Base-by-base conservation (phyloP, 331 rosid genomes). In the Quercus tomentella region DNA sequence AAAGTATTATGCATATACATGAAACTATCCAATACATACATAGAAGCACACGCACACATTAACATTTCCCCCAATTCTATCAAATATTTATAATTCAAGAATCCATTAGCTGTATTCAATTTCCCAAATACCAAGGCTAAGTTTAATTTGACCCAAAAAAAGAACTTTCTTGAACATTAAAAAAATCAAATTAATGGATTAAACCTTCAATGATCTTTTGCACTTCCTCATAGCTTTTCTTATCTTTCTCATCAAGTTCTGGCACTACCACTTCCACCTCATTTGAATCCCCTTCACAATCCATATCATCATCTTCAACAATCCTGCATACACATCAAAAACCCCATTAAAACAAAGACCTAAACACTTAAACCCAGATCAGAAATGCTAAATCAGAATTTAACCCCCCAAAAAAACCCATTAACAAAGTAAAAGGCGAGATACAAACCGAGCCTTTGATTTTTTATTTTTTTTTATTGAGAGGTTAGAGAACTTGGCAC, bases 161-260 rank as follows among this genome's bases (percentile, higher is more conserved):
- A 28, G 31, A 30, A 16, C 1, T 26, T 18, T 67, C 41, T 17
- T 30, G 5, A 67, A 18, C 15, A 52, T 52, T 25, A 25, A 23
- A 71, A 33, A 31, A 12, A n/a, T 21, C 25, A 41, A 55, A 21
- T 17, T 54, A 5, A 1, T 37, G 15, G 25, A 84, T 77, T 43
- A 23, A 49, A 92, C 97, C 97, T 84, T 85, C 61, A 26, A 92
- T 81, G 51, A 76, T 77, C 28, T 70, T 85, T 26, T 81, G 88
- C 62, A 94, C 88, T 73, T 67, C 70, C 12, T 75, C 89, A 71
- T 76, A 78, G 26, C 33, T 78, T 20, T 83, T 77, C 41, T 62
- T 90, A 69, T 87, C 91, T 22, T 28, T 72, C 61, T 78, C 80
- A 81, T 88, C 88, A 62, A 63, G 69, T 73, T 56, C 79, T 11